Evolutionary conservation across 2,329 filamentous ascomycete genomes (phyloP).

Genomic region (Ophiostoma piceae): DNA sequence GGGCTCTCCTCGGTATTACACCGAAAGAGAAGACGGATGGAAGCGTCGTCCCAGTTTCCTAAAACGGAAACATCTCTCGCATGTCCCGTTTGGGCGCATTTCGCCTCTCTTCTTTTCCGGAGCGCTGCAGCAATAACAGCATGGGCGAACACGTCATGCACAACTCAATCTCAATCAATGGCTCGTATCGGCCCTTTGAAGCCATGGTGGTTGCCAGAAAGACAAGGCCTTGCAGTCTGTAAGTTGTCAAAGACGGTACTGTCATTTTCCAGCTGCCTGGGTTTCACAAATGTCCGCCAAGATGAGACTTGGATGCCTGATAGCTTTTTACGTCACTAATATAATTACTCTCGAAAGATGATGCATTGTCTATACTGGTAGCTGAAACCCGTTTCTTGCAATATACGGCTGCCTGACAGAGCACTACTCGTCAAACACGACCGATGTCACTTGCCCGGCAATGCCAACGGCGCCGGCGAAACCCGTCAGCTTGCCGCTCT

Average conservation of each 20-base stretch:
- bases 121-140: not conserved
- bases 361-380: not conserved
- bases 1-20: not conserved
- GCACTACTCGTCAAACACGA: conserved; percentile 44
- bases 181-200: not conserved
- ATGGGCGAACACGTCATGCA: not conserved
- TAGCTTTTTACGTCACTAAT: not conserved
- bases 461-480: conserved; percentile 42
- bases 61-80: not conserved
- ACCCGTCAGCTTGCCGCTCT: conserved; percentile 51
- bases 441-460: conserved; percentile 42
- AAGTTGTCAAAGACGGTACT: not conserved
- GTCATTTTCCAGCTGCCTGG: not conserved
- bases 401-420: not conserved
- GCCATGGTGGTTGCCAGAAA: too few species aligned
- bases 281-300: not conserved
- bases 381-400: not conserved
- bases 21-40: not conserved
- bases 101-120: not conserved
- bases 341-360: not conserved
- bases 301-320: not conserved
- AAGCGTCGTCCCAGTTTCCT: not conserved
- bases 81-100: not conserved
- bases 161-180: not conserved
- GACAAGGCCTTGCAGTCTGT: not conserved